Evolutionary conservation across 495 filamentous ascomycete species (phyloP).

Genomic region (Penicillium waksmanii): DNA sequence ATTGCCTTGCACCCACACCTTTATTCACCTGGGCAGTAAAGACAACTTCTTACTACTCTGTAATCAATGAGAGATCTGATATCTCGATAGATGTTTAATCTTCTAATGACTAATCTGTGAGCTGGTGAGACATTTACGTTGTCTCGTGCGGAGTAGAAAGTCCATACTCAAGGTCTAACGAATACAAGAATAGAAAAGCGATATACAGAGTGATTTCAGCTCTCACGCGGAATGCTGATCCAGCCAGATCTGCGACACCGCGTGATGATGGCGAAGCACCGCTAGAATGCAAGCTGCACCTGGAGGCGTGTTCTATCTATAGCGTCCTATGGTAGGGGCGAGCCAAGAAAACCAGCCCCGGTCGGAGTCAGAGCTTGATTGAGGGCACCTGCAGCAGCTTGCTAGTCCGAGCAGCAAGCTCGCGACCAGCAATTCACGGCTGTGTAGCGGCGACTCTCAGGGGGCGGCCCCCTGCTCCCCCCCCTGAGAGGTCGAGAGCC

Average conservation of each 20-base stretch:
- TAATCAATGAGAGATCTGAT: too few relatives aligned
- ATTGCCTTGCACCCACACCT: not conserved
- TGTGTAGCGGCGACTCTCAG: not conserved
- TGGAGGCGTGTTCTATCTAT: conserved; percentile 2
- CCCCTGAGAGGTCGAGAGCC: conserved; percentile 1
- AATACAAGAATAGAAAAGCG: not conserved
- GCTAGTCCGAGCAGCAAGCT: not conserved
- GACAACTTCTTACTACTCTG: too few relatives aligned
- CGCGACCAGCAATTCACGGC: not conserved
- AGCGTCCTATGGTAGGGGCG: not conserved
- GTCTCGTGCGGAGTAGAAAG: too few relatives aligned
- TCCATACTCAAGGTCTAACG: too few relatives aligned
- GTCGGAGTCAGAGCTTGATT: conserved; percentile 6
- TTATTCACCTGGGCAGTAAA: too few relatives aligned
- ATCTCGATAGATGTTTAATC: too few relatives aligned
- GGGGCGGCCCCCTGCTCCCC: not conserved
- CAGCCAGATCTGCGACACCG: not conserved
- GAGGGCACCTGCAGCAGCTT: not conserved
- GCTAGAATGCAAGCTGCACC: not conserved
- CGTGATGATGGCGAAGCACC: not conserved
- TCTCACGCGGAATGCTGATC: not conserved
- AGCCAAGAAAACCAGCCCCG: conserved; percentile 1
- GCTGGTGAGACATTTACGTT: too few relatives aligned
- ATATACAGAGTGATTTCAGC: not conserved
- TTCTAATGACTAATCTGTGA: too few relatives aligned